phyloP scores from a whole-genome alignment of 441 rosid species.

The Arabidopsis lyrata region DNA sequence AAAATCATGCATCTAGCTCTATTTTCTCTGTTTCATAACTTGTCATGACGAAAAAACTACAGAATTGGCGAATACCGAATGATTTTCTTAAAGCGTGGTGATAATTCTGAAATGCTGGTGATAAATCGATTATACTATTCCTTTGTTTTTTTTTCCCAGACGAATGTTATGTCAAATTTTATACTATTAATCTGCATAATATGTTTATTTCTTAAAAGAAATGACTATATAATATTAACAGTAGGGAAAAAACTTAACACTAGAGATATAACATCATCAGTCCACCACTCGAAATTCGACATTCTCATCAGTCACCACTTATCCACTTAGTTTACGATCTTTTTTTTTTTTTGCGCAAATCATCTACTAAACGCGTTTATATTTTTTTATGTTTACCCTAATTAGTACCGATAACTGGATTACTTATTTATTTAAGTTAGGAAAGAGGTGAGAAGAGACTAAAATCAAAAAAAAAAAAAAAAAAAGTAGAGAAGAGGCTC shows the following conservation, averaged over 20 bases:
- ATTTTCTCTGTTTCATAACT: neutral
- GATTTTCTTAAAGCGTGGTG: neutral
- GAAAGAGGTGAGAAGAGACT: too few species aligned
- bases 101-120: neutral
- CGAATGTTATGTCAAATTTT: neutral
- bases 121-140: neutral
- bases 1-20: constrained; percentile 2
- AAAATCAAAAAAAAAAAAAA: too few species aligned
- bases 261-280: neutral
- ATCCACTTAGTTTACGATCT: neutral
- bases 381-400: neutral
- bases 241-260: too few species aligned
- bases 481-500: too few species aligned
- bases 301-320: neutral
- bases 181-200: neutral
- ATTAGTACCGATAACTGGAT: neutral
- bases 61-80: neutral
- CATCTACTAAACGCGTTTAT: neutral
- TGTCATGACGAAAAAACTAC: neutral
- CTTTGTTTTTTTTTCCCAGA: neutral
- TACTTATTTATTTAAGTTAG: too few species aligned
- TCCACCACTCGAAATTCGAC: neutral
- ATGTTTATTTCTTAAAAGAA: neutral
- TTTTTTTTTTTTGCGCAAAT: neutral
- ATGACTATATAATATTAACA: neutral